Conservation (phyloP, 2,329 filamentous ascomycete genomes). For the Rutstroemia sp. region DNA sequence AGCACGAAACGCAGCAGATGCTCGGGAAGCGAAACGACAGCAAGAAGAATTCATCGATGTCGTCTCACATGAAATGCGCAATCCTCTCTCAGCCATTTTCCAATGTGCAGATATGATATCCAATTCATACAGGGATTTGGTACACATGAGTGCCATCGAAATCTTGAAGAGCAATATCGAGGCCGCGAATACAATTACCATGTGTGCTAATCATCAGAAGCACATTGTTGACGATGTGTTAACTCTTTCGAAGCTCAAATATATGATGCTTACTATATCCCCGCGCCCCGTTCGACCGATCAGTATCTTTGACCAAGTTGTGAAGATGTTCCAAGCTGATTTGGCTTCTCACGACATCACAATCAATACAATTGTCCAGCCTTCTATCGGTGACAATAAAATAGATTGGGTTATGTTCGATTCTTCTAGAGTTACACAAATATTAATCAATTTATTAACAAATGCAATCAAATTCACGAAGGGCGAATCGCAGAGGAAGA, state of each 20-base stretch:
- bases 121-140: constrained; percentile 30
- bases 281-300: constrained; percentile 59
- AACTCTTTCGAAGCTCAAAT: constrained; percentile 69
- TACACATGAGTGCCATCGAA: constrained; percentile 38
- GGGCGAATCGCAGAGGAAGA: constrained; percentile 49
- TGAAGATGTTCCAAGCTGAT: constrained; percentile 76
- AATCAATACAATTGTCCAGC: constrained; percentile 56
- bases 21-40: constrained; percentile 54
- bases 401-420: constrained; percentile 64
- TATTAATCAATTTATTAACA: constrained; percentile 73
- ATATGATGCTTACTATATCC: constrained; percentile 64
- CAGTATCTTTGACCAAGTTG: constrained; percentile 54
- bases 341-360: constrained; percentile 61
- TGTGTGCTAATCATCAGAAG: constrained; percentile 76
- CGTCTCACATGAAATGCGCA: constrained; percentile 64
- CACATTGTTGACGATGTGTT: constrained; percentile 70
- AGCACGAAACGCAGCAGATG: constrained; percentile 42
- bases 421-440: constrained; percentile 68
- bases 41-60: constrained; percentile 81
- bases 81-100: constrained; percentile 67
- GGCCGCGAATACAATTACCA: constrained; percentile 68
- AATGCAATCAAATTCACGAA: constrained; percentile 82
- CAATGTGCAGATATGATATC: constrained; percentile 68
- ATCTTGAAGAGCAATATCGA: constrained; percentile 51
- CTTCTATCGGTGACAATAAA: constrained; percentile 48